Base-by-base conservation (phyloP, 495 filamentous ascomycete genomes). In the Lasiosphaeria hispida region DNA sequence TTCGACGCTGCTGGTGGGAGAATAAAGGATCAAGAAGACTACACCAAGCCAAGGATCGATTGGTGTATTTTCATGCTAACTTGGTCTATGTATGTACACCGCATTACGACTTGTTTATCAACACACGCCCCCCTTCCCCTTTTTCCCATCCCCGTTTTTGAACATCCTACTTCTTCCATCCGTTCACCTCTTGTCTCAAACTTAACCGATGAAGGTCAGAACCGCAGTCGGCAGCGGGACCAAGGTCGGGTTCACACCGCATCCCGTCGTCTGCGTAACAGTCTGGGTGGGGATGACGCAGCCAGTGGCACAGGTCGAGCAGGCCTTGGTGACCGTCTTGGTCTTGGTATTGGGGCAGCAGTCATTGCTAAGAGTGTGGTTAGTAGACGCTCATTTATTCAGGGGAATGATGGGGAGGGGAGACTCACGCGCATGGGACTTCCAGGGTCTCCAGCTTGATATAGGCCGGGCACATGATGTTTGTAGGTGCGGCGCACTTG, bases 311-410 rank as follows among this genome's bases (percentile, higher is more conserved):
- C 73, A 75, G 36, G 55, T 64, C 23, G 68, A 64, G 63, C 72
- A 75, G 13, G 57, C 39, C 11, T 48, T 64, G 14, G 66, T 68
- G 17, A 66, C 62, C 35, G 65, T 71, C 41, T 55, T 50, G 14
- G 73, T 76, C 33, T 67, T 47, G 2, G 73, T 77, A 8, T 50
- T 62, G 14, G 73, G 70, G 64, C 75, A 77, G 63, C 72, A 76
- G 58, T 71, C 66, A 23, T 69, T 73, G 30, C 71, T 69, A 33
- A n/a, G 2, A 3, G 10, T 17, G 11, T 2, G 8, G 52, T 50
- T 19, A 53, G 50, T 41, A 42, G 0, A 48, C n/a, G 19, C 18
- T n/a, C 10, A 5, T 48, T 23, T 34, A n/a, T 11, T 1, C 13
- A 8, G 0, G 13, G 5, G 13, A 0, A 3, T 40, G 38, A 52